Evolutionary conservation across 208 protist genomes (phyloP).

Genomic region (Naegleria lovaniensis): DNA sequence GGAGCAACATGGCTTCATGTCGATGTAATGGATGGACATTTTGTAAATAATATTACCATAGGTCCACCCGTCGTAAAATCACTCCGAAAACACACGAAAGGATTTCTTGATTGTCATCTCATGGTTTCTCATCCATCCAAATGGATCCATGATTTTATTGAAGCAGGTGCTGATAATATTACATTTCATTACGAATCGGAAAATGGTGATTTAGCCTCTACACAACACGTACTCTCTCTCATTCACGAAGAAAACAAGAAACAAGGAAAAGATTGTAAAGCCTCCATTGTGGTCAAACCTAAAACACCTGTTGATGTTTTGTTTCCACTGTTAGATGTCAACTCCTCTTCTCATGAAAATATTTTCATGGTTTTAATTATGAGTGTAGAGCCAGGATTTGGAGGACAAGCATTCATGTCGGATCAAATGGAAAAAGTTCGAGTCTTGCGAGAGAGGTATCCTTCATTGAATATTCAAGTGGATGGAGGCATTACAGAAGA

Average conservation of each 20-base stretch:
- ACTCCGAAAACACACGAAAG: conserved; percentile 64
- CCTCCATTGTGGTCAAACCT: conserved; percentile 93
- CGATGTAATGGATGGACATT: conserved; percentile 95
- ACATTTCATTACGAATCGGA: conserved; percentile 77
- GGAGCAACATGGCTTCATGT: conserved; percentile 91
- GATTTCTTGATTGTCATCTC: conserved; percentile 90
- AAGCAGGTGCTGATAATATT: conserved; percentile 56
- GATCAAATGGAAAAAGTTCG: conserved; percentile 93
- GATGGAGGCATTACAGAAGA: conserved; percentile 90
- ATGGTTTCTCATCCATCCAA: conserved; percentile 85
- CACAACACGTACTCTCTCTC: background rate
- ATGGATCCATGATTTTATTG: conserved; percentile 51
- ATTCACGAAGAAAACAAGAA: conserved; percentile 53
- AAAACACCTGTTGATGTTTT: conserved; percentile 68
- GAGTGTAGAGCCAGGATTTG: conserved; percentile 99
- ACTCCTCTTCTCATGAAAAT: conserved; percentile 56
- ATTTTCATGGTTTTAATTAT: conserved; percentile 87
- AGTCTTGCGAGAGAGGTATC: conserved; percentile 65
- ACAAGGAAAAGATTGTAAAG: conserved; percentile 61
- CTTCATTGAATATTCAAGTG: conserved; percentile 92
- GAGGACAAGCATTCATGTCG: conserved; percentile 95
- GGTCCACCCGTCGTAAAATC: conserved; percentile 82
- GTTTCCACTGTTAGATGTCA: conserved; percentile 51
- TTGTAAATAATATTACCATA: conserved; percentile 93
- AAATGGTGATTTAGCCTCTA: conserved; percentile 33